Conservation (phyloP, 176 grass and related monocot genomes). For the Triticum turgidum region DNA sequence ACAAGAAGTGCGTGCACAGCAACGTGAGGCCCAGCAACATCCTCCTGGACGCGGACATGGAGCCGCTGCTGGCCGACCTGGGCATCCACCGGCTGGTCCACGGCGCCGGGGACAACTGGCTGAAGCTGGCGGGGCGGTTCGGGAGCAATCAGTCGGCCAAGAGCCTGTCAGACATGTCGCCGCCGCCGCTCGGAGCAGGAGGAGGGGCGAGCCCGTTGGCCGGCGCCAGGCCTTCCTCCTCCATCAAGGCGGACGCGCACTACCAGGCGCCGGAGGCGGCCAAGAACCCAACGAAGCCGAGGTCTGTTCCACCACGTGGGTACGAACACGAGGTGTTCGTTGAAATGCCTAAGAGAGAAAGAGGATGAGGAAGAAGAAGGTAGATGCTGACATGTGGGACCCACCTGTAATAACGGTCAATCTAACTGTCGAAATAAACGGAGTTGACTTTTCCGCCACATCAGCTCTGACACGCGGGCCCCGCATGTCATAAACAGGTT, state of each 20-base stretch:
- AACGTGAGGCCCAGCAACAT: constrained; percentile 84
- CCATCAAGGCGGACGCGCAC: constrained; percentile 29
- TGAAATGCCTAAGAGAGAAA: too few species aligned
- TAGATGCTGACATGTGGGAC: too few species aligned
- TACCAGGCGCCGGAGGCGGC: constrained; percentile 66
- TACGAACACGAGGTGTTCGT: too few species aligned
- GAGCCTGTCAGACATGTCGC: constrained; percentile 56
- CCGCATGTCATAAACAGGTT: too few species aligned
- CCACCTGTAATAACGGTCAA: too few species aligned
- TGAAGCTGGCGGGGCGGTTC: constrained; percentile 35
- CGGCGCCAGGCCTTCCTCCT: neutral
- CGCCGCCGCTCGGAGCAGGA: neutral
- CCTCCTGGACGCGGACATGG: constrained; percentile 63
- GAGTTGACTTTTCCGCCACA: too few species aligned
- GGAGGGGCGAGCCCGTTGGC: constrained; percentile 45
- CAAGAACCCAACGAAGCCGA: constrained; percentile 50
- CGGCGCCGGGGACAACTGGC: neutral
- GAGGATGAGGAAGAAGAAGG: too few species aligned
- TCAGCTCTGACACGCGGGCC: too few species aligned
- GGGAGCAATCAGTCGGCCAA: constrained; percentile 61
- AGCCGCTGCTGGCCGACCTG: constrained; percentile 74
- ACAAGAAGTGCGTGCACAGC: constrained; percentile 80
- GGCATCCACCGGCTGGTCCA: constrained; percentile 58
- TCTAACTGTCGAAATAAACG: too few species aligned
- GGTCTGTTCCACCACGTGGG: neutral